These are phyloP conservation scores for Powellomyces hirtus DNA, from an alignment of 192 early-diverging fungal genomes.

Conservation along the genomic window DNA sequence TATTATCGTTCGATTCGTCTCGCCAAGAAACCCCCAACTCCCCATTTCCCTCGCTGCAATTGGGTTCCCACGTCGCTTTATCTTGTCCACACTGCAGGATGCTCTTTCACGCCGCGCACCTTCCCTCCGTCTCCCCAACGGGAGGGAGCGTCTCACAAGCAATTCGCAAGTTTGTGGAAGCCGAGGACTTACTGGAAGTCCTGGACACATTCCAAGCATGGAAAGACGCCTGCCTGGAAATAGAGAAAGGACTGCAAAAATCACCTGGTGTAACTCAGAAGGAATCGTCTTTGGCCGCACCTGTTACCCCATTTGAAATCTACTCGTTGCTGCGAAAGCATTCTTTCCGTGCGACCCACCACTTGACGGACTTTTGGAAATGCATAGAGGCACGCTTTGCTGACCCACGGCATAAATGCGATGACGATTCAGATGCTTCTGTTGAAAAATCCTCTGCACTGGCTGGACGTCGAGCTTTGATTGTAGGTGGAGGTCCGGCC, in stretches of 20 bases:
- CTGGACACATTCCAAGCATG: constrained; percentile 10
- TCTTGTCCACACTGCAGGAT: too few species aligned
- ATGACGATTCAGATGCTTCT: not conserved
- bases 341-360: constrained; percentile 5
- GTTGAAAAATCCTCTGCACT: not conserved
- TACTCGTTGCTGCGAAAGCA: constrained; percentile 19
- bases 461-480: not conserved
- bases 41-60: too few species aligned
- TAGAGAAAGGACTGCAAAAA: not conserved
- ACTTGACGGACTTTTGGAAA: constrained; percentile 17
- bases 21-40: too few species aligned
- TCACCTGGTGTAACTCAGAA: too few species aligned
- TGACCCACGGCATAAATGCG: not conserved
- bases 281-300: not conserved
- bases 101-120: not conserved
- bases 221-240: not conserved
- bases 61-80: not conserved
- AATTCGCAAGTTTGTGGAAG: constrained; percentile 21
- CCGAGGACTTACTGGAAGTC: constrained; percentile 18
- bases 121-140: constrained; percentile 3
- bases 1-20: too few species aligned
- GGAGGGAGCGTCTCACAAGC: not conserved
- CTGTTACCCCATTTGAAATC: constrained; percentile 6
- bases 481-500: constrained; percentile 23
- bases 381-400: not conserved